Evolutionary conservation across 2,329 filamentous ascomycete genomes (phyloP), one percentile per base, ranked within the genome.

Genomic region (Fusarium sp.): DNA sequence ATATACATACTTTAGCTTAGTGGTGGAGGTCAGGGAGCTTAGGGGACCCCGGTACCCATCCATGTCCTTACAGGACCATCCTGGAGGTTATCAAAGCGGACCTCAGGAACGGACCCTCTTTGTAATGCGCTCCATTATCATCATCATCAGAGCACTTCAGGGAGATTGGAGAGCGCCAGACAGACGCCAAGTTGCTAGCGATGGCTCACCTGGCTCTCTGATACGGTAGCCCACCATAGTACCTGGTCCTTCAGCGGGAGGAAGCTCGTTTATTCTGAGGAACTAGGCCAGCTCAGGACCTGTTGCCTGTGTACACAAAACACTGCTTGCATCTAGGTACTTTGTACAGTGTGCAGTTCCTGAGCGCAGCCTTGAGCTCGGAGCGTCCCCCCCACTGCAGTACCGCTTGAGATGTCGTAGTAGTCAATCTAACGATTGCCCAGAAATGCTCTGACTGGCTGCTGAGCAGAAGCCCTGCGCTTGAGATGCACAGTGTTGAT

Each of bases 301-400:
- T n/a, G n/a, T n/a, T n/a, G n/a, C n/a, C n/a, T 9, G 26, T 28
- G 53, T 53, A 67, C 46, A 55, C 53, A 50, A 63, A 41, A 52
- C 57, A 52, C 53, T 64, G 36, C 35, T 58, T 26, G 31, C 32
- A 28, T 8, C 34, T 29, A 61, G 36, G 65, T 70, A 70, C 31
- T 13, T 34, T 6, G 7, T 57, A 70, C 69, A 69, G 69, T 71
- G 69, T 53, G 53, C 10, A 6, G 22, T 26, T 34, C 31, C 54
- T 54, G 53, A 71, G 69, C 69, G 69, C 69, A 71, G 65, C 57
- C 64, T 64, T 71, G 63, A 71, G 69, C 64, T 70, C 64, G 58
- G 58, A 42, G 52, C 48, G 40, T 42, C 61, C 54, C 44, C 54
- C 47, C 54, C 58, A 53, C 47, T 54, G 46, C 38, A 48, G 53